These are phyloP conservation scores for Nectriaceae sp. DNA, from an alignment of 2,329 filamentous ascomycete species.

Conservation along the genomic window DNA sequence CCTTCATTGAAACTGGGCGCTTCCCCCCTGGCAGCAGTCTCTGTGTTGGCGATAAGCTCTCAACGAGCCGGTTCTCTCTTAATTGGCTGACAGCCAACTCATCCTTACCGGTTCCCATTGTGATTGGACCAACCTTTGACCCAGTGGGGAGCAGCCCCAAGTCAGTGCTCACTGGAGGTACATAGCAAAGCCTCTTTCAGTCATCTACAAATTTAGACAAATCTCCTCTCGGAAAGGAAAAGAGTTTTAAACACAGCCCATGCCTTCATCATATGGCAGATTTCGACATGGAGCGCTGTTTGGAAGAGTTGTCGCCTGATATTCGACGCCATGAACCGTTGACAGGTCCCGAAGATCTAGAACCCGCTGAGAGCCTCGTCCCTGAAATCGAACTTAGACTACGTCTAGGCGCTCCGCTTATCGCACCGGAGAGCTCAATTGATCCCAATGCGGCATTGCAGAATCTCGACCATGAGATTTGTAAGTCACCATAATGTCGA, in stretches of 20 bases:
- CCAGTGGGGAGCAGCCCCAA: neutral
- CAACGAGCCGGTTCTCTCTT: neutral
- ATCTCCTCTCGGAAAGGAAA: neutral
- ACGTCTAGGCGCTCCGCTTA: neutral
- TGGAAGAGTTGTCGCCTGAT: neutral
- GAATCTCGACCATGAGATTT: neutral
- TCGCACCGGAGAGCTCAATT: neutral
- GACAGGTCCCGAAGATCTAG: too few species aligned
- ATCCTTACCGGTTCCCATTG: neutral
- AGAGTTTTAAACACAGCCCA: neutral
- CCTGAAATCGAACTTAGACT: neutral
- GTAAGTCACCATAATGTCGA: neutral
- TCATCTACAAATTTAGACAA: neutral
- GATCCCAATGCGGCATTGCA: neutral
- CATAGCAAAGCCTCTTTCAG: neutral
- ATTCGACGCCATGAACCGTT: too few species aligned
- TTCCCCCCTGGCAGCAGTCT: neutral
- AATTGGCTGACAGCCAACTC: neutral
- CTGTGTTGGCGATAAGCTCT: neutral
- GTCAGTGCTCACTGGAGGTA: neutral
- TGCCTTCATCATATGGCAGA: neutral
- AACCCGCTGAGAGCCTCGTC: too few species aligned
- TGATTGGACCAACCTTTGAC: neutral
- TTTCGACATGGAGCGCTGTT: neutral
- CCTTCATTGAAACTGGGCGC: neutral